Evolutionary conservation across 345 rosid species (phyloP).

Genomic region (Eutrema heterophyllum): DNA sequence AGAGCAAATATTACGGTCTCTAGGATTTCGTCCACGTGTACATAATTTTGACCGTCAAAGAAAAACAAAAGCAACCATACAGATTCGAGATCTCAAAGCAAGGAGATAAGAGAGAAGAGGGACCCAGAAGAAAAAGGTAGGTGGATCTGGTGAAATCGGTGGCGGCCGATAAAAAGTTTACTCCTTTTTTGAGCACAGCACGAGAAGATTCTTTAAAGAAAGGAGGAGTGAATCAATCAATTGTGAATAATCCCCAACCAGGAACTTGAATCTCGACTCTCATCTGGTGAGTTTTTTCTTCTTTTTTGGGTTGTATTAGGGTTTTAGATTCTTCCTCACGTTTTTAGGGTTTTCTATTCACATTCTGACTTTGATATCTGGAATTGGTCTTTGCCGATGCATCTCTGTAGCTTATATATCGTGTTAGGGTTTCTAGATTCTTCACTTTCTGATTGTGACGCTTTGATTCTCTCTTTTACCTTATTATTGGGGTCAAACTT

Average conservation of each 20-base stretch:
- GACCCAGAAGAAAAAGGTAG: not conserved
- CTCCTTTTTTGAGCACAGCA: not conserved
- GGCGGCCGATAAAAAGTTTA: not conserved
- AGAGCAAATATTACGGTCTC: not conserved
- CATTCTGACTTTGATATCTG: not conserved
- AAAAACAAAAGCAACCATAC: not conserved
- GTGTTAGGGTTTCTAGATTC: not conserved
- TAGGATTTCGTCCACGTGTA: not conserved
- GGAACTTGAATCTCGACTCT: not conserved
- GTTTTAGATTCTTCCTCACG: not conserved
- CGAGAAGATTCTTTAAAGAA: not conserved
- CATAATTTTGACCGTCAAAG: not conserved
- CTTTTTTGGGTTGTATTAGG: not conserved
- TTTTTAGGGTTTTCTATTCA: not conserved
- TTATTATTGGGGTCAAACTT: not conserved
- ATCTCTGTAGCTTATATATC: not conserved
- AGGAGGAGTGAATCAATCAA: not conserved
- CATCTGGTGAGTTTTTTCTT: constrained; percentile 6
- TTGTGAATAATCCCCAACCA: not conserved
- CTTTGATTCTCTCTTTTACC: not conserved
- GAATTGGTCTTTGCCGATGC: not conserved
- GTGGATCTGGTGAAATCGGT: constrained; percentile 16
- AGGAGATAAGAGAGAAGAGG: not conserved
- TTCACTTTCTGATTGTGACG: not conserved
- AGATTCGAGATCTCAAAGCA: not conserved